phyloP scores from a whole-genome alignment of 2,329 filamentous ascomycete species.

The Cercospora sesami region DNA sequence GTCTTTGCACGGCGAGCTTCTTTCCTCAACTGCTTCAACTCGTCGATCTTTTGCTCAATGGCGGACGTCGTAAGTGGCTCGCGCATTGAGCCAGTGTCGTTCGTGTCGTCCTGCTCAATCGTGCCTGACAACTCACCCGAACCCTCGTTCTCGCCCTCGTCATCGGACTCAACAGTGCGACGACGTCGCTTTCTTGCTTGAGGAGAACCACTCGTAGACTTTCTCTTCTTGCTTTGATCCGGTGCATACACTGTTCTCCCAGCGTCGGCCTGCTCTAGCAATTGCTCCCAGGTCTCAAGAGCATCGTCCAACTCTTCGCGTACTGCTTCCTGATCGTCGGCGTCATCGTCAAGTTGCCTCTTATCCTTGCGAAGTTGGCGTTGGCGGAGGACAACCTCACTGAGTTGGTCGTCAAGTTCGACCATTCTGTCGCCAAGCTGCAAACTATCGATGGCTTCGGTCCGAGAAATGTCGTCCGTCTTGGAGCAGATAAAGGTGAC shows the following conservation, averaged over 20 bases:
- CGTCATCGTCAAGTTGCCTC: slow-evolving; percentile 38
- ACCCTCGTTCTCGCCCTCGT: slow-evolving; percentile 27
- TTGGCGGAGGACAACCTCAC: slow-evolving; percentile 30
- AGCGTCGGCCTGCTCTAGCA: slow-evolving; percentile 42
- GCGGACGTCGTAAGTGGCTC: slow-evolving; percentile 45
- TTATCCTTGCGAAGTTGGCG: slow-evolving; percentile 30
- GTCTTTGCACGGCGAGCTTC: slow-evolving; percentile 28
- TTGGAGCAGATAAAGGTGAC: slow-evolving; percentile 65
- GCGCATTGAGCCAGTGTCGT: slow-evolving; percentile 19
- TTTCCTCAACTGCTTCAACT: slow-evolving; percentile 48
- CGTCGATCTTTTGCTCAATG: slow-evolving; percentile 47
- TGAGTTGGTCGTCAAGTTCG: slow-evolving; percentile 31
- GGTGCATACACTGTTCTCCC: slow-evolving; percentile 49
- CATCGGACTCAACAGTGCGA: slow-evolving; percentile 30
- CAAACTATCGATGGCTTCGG: slow-evolving; percentile 46
- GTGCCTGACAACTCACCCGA: slow-evolving; percentile 10
- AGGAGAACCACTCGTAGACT: slow-evolving; percentile 10
- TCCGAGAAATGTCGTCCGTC: slow-evolving; percentile 60
- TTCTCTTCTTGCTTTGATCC: slow-evolving; percentile 40
- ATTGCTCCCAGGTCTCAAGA: slow-evolving; percentile 49
- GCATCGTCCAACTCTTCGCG: slow-evolving; percentile 45
- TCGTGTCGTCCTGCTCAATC: slow-evolving; percentile 25
- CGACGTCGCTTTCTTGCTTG: slow-evolving; percentile 21
- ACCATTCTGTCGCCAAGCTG: slow-evolving; percentile 39
- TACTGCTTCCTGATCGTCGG: slow-evolving; percentile 37